Percentiles rank a stretch among this genome's conserved stretches.
phyloP scores from a whole-genome alignment of 306 rosid genomes.

The Rosa multiflora region DNA sequence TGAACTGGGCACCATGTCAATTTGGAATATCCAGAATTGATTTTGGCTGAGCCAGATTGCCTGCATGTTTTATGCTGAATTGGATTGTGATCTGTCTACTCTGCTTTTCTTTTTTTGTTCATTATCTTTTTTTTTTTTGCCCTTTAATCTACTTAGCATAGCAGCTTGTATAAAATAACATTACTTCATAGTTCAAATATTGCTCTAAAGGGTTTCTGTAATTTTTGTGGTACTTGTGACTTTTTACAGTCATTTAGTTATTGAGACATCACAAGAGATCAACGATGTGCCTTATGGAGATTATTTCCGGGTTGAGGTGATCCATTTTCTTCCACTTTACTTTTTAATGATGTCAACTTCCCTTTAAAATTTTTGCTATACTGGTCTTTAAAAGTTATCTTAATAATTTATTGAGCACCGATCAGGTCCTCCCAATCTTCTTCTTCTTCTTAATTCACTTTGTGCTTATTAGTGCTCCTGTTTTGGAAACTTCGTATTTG shows the following conservation, averaged over 20 bases:
- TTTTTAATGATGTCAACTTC: not conserved
- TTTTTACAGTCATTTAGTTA: slow-evolving; percentile 78
- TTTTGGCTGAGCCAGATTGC: slow-evolving; percentile 5
- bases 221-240: slow-evolving; percentile 29
- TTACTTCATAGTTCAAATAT: not conserved
- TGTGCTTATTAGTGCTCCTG: not conserved
- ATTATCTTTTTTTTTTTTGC: too few relatives aligned
- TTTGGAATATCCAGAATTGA: not conserved
- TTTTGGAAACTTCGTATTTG: not conserved
- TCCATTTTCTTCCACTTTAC: slow-evolving; percentile 15
- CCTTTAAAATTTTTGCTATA: not conserved
- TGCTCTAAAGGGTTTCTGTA: not conserved
- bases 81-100: not conserved
- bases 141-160: not conserved
- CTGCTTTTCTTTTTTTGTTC: not conserved
- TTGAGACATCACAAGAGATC: slow-evolving; percentile 88
- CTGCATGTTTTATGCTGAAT: not conserved
- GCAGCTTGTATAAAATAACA: not conserved
- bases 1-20: not conserved
- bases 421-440: slow-evolving; percentile 43
- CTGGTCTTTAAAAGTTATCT: not conserved
- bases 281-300: slow-evolving; percentile 87
- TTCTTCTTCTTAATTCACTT: not conserved
- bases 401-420: slow-evolving; percentile 22
- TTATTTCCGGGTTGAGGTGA: slow-evolving; percentile 92